Evolutionary conservation across 768 basidiomycete genomes (phyloP).

Genomic region (Agrocybe pediades): DNA sequence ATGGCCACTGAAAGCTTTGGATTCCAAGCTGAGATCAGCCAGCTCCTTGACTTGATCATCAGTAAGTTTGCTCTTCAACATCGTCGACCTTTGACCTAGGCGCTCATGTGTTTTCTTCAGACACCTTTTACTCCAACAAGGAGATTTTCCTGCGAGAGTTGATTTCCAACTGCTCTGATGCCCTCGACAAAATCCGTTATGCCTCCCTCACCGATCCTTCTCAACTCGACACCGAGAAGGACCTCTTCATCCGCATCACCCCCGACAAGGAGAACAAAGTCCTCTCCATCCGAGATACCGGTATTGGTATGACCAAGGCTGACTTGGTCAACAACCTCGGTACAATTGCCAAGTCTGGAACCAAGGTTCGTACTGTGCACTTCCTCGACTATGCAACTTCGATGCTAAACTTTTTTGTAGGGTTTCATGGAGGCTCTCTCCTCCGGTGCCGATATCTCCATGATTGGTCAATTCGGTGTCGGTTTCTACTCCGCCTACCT

Average conservation of each 20-base stretch:
- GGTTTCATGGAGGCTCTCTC: slow-evolving; percentile 99
- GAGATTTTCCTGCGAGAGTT: slow-evolving; percentile 99
- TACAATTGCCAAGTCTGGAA: slow-evolving; percentile 94
- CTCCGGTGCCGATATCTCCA: slow-evolving; percentile 88
- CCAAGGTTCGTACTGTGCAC: slow-evolving; percentile 55
- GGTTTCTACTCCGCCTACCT: slow-evolving; percentile 99
- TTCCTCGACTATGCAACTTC: slow-evolving; percentile 1
- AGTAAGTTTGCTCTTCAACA: slow-evolving; percentile 51
- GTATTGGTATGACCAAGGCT: slow-evolving; percentile 99
- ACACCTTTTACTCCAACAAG: slow-evolving; percentile 99
- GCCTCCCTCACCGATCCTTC: slow-evolving; percentile 92
- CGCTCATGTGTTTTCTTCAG: slow-evolving; percentile 35
- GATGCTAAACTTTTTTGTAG: slow-evolving; percentile 39
- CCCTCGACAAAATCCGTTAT: slow-evolving; percentile 99
- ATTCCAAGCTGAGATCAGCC: slow-evolving; percentile 99
- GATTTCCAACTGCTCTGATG: slow-evolving; percentile 97
- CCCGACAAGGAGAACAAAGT: slow-evolving; percentile 97
- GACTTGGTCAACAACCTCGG: slow-evolving; percentile 99
- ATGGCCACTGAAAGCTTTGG: slow-evolving; percentile 87
- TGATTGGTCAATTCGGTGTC: slow-evolving; percentile 99
- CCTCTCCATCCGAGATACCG: slow-evolving; percentile 90
- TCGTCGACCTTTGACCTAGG: background rate
- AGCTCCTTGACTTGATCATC: slow-evolving; percentile 98
- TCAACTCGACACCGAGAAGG: slow-evolving; percentile 87
- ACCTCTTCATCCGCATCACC: slow-evolving; percentile 90